Evolutionary conservation across 768 basidiomycete genomes (phyloP).

Genomic region (Pholiota conissans): DNA sequence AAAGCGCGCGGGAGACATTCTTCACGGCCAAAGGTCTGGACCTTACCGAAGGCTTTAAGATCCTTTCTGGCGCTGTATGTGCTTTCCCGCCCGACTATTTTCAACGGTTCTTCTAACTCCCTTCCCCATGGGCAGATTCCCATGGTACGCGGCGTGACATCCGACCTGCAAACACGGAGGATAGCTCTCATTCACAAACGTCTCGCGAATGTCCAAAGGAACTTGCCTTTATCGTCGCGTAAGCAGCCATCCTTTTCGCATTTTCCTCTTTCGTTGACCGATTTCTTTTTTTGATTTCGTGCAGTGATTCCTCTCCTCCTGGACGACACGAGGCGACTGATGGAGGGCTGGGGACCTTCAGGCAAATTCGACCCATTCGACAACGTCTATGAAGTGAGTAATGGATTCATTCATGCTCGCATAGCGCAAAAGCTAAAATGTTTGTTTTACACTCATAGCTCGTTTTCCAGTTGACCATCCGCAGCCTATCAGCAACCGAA

Average conservation of each 20-base stretch:
- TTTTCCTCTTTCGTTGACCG: neutral
- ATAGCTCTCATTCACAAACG: slow-evolving; percentile 73
- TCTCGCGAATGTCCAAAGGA: slow-evolving; percentile 60
- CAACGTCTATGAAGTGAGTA: slow-evolving; percentile 62
- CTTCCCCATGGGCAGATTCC: slow-evolving; percentile 53
- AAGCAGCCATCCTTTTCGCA: slow-evolving; percentile 27
- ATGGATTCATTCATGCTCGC: neutral
- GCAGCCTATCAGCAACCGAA: slow-evolving; percentile 65
- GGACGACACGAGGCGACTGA: slow-evolving; percentile 58
- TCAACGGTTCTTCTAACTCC: slow-evolving; percentile 18
- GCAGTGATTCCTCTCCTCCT: slow-evolving; percentile 67
- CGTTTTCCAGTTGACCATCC: slow-evolving; percentile 72
- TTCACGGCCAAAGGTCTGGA: slow-evolving; percentile 71
- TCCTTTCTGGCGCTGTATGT: slow-evolving; percentile 76
- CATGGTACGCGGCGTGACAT: slow-evolving; percentile 73
- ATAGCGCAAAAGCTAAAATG: neutral
- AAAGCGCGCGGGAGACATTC: slow-evolving; percentile 66
- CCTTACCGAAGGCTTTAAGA: slow-evolving; percentile 77
- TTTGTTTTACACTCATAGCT: slow-evolving; percentile 39
- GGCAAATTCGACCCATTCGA: slow-evolving; percentile 75
- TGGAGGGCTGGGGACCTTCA: slow-evolving; percentile 64
- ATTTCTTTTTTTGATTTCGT: neutral
- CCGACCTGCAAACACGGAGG: slow-evolving; percentile 60
- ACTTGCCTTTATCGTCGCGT: slow-evolving; percentile 61
- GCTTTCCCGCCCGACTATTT: slow-evolving; percentile 12